phyloP scores from a whole-genome alignment of 495 filamentous ascomycete species.

The Lepidopterella palustris region DNA sequence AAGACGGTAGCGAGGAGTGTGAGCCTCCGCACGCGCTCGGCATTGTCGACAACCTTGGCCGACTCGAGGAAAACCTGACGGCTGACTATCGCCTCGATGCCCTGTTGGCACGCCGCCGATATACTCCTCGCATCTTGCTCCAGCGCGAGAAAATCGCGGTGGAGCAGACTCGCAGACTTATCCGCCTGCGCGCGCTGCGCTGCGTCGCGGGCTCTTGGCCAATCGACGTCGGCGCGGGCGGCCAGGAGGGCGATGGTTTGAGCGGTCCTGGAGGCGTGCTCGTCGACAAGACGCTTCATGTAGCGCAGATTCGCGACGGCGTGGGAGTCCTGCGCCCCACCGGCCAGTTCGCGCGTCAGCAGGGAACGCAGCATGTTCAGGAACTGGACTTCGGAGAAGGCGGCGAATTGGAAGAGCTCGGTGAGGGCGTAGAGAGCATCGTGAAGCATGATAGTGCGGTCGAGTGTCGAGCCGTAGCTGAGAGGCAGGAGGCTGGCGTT shows the following conservation, averaged over 20 bases:
- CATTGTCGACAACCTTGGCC: neutral
- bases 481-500: neutral
- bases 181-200: neutral
- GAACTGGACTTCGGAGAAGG: neutral
- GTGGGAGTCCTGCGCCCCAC: too few relatives aligned
- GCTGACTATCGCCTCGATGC: neutral
- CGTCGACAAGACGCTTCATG: neutral
- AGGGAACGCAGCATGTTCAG: neutral
- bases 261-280: neutral
- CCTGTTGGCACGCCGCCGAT: neutral
- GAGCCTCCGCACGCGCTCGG: neutral
- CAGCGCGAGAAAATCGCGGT: neutral
- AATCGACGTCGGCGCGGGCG: neutral
- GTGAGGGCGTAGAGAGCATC: neutral
- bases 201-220: neutral
- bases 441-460: neutral
- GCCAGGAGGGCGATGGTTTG: neutral
- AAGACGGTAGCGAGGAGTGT: neutral
- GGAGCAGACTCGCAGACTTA: neutral
- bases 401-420: neutral
- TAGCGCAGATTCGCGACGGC: neutral
- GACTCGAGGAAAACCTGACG: neutral
- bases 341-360: neutral
- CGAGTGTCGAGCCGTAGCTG: neutral
- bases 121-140: neutral